Conservation (phyloP, 2,329 filamentous ascomycete species). For the Aspergillus fumigatiaffinis region DNA sequence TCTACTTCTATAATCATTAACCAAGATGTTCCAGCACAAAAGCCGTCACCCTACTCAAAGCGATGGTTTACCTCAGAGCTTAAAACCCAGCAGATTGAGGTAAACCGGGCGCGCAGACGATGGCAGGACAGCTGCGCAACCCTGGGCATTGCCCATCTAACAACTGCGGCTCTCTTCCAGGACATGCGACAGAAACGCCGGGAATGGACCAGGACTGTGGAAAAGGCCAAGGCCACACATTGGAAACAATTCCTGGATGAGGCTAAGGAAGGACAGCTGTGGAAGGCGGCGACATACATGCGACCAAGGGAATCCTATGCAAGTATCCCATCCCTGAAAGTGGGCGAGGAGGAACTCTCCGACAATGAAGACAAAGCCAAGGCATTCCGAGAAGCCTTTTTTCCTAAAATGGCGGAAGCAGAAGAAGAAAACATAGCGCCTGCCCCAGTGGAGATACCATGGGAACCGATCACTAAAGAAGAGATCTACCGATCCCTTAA, state of each 20-base stretch:
- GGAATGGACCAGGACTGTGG: conserved; percentile 14
- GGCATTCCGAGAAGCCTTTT: conserved; percentile 16
- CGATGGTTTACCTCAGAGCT: too few relatives aligned
- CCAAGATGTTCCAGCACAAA: too few relatives aligned
- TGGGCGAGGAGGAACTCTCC: conserved; percentile 7
- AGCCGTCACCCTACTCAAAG: too few relatives aligned
- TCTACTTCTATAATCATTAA: too few relatives aligned
- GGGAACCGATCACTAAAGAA: conserved; percentile 13
- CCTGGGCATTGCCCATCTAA: too few relatives aligned
- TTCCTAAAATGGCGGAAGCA: conserved; percentile 9
- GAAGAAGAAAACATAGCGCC: not conserved
- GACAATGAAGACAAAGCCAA: conserved; percentile 18
- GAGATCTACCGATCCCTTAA: conserved; percentile 13
- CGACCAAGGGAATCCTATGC: conserved; percentile 8
- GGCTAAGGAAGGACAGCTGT: conserved; percentile 13
- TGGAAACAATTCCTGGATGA: conserved; percentile 23
- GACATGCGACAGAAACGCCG: too few relatives aligned
- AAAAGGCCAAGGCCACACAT: conserved; percentile 16
- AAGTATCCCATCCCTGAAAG: conserved; percentile 13
- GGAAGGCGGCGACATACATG: conserved; percentile 15
- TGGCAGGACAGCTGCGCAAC: too few relatives aligned
- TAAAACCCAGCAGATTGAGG: too few relatives aligned
- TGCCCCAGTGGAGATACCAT: conserved; percentile 8
- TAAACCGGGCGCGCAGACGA: too few relatives aligned
- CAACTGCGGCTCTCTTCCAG: too few relatives aligned